phyloP scores from a whole-genome alignment of 208 protist genomes.

The Trichomonas vaginalis region DNA sequence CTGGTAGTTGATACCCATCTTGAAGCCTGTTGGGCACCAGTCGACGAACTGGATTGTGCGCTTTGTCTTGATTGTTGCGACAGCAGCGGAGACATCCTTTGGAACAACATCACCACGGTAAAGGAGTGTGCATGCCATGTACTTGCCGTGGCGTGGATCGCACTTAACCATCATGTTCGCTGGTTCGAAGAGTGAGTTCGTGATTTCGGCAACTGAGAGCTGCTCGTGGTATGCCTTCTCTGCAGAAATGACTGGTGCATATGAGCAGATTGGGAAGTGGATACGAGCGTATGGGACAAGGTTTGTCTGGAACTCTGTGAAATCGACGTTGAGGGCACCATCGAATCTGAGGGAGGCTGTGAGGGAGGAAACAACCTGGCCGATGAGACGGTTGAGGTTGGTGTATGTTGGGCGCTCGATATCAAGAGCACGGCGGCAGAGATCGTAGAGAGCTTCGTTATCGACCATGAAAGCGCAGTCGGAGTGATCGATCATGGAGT shows the following conservation, averaged over 20 bases:
- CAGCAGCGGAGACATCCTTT: slow-evolving; percentile 77
- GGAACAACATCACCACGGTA: slow-evolving; percentile 87
- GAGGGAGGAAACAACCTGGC: slow-evolving; percentile 73
- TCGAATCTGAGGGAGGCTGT: slow-evolving; percentile 80
- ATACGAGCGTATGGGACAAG: slow-evolving; percentile 86
- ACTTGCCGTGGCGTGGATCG: slow-evolving; percentile 79
- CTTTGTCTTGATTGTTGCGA: slow-evolving; percentile 77
- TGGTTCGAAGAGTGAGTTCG: slow-evolving; percentile 74
- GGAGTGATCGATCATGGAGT: slow-evolving; percentile 45
- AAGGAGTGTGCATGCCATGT: slow-evolving; percentile 85
- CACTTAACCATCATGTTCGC: slow-evolving; percentile 74
- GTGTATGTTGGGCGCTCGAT: slow-evolving; percentile 57
- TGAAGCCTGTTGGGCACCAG: slow-evolving; percentile 86
- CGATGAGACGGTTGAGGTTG: slow-evolving; percentile 81
- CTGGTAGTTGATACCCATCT: slow-evolving; percentile 55
- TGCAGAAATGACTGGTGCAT: slow-evolving; percentile 67
- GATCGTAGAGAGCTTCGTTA: slow-evolving; percentile 29
- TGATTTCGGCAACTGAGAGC: slow-evolving; percentile 76
- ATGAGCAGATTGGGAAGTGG: slow-evolving; percentile 77
- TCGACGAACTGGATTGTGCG: slow-evolving; percentile 78
- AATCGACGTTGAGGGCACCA: slow-evolving; percentile 77
- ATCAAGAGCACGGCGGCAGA: slow-evolving; percentile 22
- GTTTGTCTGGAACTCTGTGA: slow-evolving; percentile 88
- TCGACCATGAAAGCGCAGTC: slow-evolving; percentile 40
- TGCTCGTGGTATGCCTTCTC: slow-evolving; percentile 69